Evolutionary conservation across 1,139 yeast genomes (phyloP).

Genomic region (Kodamaea anthophila): DNA sequence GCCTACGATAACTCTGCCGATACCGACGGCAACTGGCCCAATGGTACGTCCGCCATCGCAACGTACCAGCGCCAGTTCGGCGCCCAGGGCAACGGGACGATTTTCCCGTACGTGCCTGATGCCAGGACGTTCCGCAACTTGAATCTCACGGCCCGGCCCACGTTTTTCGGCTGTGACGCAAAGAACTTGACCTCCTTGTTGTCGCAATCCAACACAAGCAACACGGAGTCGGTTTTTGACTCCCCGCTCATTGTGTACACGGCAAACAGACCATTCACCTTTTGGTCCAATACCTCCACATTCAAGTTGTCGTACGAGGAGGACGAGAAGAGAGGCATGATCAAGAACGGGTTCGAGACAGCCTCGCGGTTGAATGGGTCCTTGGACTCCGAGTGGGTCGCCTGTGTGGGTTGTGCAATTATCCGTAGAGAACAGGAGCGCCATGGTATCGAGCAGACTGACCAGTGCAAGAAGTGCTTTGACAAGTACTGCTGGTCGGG

Average conservation of each 20-base stretch:
- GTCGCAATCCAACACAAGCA: neutral
- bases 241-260: constrained; percentile 36
- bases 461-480: constrained; percentile 36
- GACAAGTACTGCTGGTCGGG: constrained; percentile 41
- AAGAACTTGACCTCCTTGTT: constrained; percentile 29
- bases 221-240: constrained; percentile 13
- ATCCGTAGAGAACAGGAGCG: constrained; percentile 41
- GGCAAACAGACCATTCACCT: constrained; percentile 38
- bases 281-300: constrained; percentile 32
- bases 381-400: constrained; percentile 32
- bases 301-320: constrained; percentile 29
- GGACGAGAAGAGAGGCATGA: constrained; percentile 30
- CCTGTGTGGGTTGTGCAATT: constrained; percentile 38
- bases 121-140: constrained; percentile 24
- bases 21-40: constrained; percentile 25
- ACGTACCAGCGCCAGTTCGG: constrained; percentile 29
- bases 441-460: constrained; percentile 30
- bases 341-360: constrained; percentile 31
- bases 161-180: constrained; percentile 42
- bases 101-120: constrained; percentile 37
- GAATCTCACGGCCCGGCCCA: constrained; percentile 37
- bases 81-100: constrained; percentile 19
- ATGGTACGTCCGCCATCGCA: constrained; percentile 28
- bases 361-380: constrained; percentile 25
- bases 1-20: constrained; percentile 30